Base-by-base conservation (phyloP, 225 moss, liverwort and hornwort species). In the Pseudisothecium myosuroides region DNA sequence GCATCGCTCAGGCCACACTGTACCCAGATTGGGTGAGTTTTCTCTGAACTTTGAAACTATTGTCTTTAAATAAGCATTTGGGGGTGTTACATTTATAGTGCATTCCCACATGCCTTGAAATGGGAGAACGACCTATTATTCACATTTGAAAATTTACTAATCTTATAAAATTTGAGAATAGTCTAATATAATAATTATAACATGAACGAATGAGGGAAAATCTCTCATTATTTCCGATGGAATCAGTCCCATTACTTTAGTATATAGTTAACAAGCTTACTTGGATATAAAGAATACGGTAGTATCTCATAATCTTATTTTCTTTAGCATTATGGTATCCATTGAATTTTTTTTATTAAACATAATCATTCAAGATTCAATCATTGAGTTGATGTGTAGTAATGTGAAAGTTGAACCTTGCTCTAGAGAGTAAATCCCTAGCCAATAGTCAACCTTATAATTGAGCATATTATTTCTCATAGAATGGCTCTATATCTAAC, bases 1-100 rank as follows among this genome's bases (percentile, higher is more conserved):
- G 47, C 96, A 98, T 88, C 93, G 93, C 31, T 91, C 90, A 27
- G 98, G 98, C 19, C 98, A 98, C 85, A 97, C 95, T 14, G 83
- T 98, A 45, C 95, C 98, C 4, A 94, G 95, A 95, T 91, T 98
- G 92, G 94, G 96, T 98, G 61, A 61, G 83, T 54, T 14, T 79
- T 80, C 65, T 72, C 27, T 73, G 0, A 60, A 81, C 5, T 21
- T 27, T 11, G 14, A 39, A 50, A n/a, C 63, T 7, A 52, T 39
- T 21, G 14, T 41, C 1, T 8, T 24, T 4, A 29, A 52, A 36
- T 16, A 14, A 59, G 26, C 19, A 34, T 29, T 39, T 52, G 1
- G 21, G 7, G 24, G 23, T 54, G 54, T 26, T n/a, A 56, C 78
- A 20, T 39, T 31, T 20, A 3, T 18, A 37, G 14, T 76, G 14